Evolutionary conservation across 805 yeast genomes (phyloP), one percentile per base, ranked within the genome.

Genomic region (Candida railenensis): DNA sequence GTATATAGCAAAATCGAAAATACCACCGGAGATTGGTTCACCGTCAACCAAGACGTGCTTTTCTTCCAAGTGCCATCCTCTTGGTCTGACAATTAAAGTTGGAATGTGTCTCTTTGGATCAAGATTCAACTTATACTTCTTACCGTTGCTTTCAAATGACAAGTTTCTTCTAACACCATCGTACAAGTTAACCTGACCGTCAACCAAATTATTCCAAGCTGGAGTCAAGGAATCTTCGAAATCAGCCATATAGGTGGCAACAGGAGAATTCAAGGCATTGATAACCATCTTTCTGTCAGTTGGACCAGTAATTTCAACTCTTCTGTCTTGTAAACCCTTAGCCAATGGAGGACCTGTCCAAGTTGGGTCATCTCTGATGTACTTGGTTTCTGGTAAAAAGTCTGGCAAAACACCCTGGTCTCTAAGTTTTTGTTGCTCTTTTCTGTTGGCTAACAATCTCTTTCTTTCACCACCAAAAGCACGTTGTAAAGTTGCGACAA

Each of bases 51-150:
- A 58, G 41, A 87, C 73, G 60, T 87, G 95, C 63, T 78, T 76
- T 62, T 87, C 95, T 32, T 73, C 82, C 79, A 87, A 76, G 65
- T 87, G 95, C 91, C 92, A 86, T 43, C 95, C 94, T 73, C 95
- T 79, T 61, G 95, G 95, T 73, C 95, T 80, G 47, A 86, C 90
- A 63, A 87, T 84, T 63, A 87, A 69, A 38, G 90, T 87, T 50
- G 92, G 92, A 44, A 84, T 73, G 59, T 83, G 83, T 62, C 77
- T 75, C 46, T 74, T 77, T 47, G 73, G 73, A 49, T 70, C 71
- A 57, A 59, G 67, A 57, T 75, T 67, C 57, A 74, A 70, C 50
- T 61, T 57, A 57, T 74, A 74, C 45, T 58, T 58, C 71, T 82
- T 65, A 51, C 73, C 74, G 58, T 75, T 68, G 56, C 75, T 53